These are phyloP conservation scores for Thalassiosira livingstoniorum DNA, from an alignment of 352 stramenopile genomes.

Conservation along the genomic window DNA sequence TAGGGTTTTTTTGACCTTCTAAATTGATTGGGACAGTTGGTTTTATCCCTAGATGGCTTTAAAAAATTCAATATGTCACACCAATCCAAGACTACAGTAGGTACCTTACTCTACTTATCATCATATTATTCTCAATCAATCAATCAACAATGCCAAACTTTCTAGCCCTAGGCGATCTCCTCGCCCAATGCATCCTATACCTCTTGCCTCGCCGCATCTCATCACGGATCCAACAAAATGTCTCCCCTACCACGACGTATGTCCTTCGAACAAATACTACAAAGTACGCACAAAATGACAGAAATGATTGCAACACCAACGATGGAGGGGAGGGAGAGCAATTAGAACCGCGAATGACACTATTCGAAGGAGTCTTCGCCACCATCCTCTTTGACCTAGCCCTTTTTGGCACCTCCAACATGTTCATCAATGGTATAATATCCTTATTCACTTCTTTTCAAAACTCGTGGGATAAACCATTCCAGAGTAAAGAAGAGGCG, in stretches of 20 bases:
- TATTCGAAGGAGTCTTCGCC: slow-evolving; percentile 63
- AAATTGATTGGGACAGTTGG: too few relatives aligned
- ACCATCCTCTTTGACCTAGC: slow-evolving; percentile 65
- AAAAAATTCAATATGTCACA: too few relatives aligned
- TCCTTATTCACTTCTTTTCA: slow-evolving; percentile 58
- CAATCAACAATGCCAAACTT: slow-evolving; percentile 26
- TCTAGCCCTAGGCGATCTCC: slow-evolving; percentile 29
- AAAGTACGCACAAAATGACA: slow-evolving; percentile 25
- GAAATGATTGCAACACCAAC: too few relatives aligned
- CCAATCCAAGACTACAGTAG: too few relatives aligned
- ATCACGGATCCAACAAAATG: slow-evolving; percentile 40
- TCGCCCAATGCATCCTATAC: slow-evolving; percentile 43
- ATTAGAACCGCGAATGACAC: slow-evolving; percentile 62
- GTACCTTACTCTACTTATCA: too few relatives aligned
- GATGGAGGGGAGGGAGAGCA: too few relatives aligned
- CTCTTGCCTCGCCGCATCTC: slow-evolving; percentile 48
- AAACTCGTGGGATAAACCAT: slow-evolving; percentile 62
- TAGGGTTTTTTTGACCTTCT: too few relatives aligned
- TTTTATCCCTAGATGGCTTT: too few relatives aligned
- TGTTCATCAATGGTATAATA: slow-evolving; percentile 59
- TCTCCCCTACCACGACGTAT: slow-evolving; percentile 23
- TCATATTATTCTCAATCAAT: too few relatives aligned
- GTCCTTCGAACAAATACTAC: slow-evolving; percentile 27
- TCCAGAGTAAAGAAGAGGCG: slow-evolving; percentile 32
- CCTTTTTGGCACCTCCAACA: slow-evolving; percentile 56